Evolutionary conservation across 2,329 filamentous ascomycete genomes (phyloP).

Genomic region (Aspergillus sp.): DNA sequence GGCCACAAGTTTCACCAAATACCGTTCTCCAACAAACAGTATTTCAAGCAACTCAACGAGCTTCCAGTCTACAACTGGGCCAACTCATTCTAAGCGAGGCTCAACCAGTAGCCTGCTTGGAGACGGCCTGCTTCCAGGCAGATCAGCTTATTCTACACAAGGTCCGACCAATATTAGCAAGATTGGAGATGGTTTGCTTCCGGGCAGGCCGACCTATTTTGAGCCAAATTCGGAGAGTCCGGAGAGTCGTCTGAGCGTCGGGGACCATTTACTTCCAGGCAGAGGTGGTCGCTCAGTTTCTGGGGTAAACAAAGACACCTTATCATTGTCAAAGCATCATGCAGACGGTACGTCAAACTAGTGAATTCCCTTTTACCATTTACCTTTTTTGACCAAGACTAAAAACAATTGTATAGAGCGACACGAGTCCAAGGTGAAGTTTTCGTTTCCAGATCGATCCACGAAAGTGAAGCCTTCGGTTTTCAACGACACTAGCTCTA

Average conservation of each 20-base stretch:
- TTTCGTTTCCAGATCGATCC: not conserved
- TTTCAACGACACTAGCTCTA: not conserved
- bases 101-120: not conserved
- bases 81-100: not conserved
- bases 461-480: not conserved
- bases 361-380: not conserved
- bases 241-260: constrained; percentile 5
- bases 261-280: constrained; percentile 20
- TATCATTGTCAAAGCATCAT: not conserved
- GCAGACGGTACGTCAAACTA: not conserved
- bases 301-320: not conserved
- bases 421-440: not conserved
- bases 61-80: not conserved
- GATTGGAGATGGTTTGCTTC: no score
- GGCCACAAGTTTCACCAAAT: constrained; percentile 3
- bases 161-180: no score
- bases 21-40: constrained; percentile 4
- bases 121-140: no score
- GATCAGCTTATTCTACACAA: no score
- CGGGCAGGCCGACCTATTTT: no score
- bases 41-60: constrained; percentile 4
- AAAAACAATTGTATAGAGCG: not conserved
- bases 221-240: not conserved
- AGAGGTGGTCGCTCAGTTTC: not conserved
- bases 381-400: no score